phyloP scores from a whole-genome alignment of 768 basidiomycete species.

The Russula foetens region DNA sequence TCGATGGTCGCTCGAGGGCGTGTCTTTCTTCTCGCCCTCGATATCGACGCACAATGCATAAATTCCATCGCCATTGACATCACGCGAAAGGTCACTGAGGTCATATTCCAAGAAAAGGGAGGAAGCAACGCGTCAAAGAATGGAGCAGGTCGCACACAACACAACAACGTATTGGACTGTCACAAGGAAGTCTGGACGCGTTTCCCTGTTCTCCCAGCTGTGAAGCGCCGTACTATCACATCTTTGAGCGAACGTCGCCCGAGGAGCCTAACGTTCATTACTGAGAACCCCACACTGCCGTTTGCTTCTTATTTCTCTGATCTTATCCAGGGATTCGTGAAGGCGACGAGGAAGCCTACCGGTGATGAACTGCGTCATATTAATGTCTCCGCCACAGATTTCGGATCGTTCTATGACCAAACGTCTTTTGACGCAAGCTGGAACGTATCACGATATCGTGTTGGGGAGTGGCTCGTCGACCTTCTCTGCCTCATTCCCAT shows the following conservation, averaged over 20 bases:
- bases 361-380: slow-evolving; percentile 32
- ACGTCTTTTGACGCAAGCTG: background rate
- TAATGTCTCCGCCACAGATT: slow-evolving; percentile 28
- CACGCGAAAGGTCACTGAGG: slow-evolving; percentile 47
- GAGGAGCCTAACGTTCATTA: slow-evolving; percentile 37
- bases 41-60: slow-evolving; percentile 27
- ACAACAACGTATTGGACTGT: slow-evolving; percentile 30
- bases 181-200: slow-evolving; percentile 7
- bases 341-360: slow-evolving; percentile 43
- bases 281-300: slow-evolving; percentile 28
- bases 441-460: background rate
- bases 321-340: slow-evolving; percentile 40
- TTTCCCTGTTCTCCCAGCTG: slow-evolving; percentile 9
- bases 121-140: slow-evolving; percentile 15
- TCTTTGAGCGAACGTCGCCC: slow-evolving; percentile 22
- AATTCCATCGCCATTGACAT: slow-evolving; percentile 43
- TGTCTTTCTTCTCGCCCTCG: slow-evolving; percentile 38
- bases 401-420: slow-evolving; percentile 22
- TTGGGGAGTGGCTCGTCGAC: background rate
- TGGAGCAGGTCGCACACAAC: slow-evolving; percentile 22
- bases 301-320: slow-evolving; percentile 38
- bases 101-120: slow-evolving; percentile 42
- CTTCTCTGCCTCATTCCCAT: slow-evolving; percentile 39
- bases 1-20: slow-evolving; percentile 37
- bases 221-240: slow-evolving; percentile 11